Evolutionary conservation across 805 yeast species (phyloP).

Genomic region (Hemisphaericaspora nanyangensis): DNA sequence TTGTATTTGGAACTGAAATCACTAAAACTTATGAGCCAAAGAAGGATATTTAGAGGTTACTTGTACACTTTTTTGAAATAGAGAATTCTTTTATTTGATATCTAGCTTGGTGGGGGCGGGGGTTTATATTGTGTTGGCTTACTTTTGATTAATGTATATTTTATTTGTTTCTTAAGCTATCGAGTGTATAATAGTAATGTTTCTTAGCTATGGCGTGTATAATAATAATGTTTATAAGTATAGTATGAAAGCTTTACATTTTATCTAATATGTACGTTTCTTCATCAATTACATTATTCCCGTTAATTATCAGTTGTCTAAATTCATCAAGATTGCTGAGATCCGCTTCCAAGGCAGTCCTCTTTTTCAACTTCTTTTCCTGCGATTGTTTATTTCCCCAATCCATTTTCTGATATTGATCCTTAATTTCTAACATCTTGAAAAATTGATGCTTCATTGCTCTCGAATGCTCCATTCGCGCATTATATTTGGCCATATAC

Average conservation of each 20-base stretch:
- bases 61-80: too few relatives aligned
- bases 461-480: conserved; percentile 1
- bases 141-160: neutral
- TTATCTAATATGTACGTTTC: conserved; percentile 3
- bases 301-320: neutral
- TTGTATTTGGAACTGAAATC: conserved; percentile 79
- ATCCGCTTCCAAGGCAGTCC: neutral
- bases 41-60: conserved; percentile 29
- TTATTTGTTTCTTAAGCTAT: neutral
- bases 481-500: conserved; percentile 5
- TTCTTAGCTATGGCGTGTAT: too few relatives aligned
- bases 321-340: conserved; percentile 2
- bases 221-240: too few relatives aligned
- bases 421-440: conserved; percentile 9
- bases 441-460: conserved; percentile 6
- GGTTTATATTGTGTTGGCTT: too few relatives aligned
- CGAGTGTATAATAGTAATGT: neutral
- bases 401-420: conserved; percentile 2
- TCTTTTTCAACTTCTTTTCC: neutral
- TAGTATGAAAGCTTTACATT: neutral
- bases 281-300: conserved; percentile 1
- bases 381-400: conserved; percentile 5
- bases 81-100: too few relatives aligned
- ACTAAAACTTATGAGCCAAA: conserved; percentile 46
- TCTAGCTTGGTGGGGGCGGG: too few relatives aligned